Evolutionary conservation across 2,329 filamentous ascomycete species (phyloP).

Genomic region (Penicillium paneum): DNA sequence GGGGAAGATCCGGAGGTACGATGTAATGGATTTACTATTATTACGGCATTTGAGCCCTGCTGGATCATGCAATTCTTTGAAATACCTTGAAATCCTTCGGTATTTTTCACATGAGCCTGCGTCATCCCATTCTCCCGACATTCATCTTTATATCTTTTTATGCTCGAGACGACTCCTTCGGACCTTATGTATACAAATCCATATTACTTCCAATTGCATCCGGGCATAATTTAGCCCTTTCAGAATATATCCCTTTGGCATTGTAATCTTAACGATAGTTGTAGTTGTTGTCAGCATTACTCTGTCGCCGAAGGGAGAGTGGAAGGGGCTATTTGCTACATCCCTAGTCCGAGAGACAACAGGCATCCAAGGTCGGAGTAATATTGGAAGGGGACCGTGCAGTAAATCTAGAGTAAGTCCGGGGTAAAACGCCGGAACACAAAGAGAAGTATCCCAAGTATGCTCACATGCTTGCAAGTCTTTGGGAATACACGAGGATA

Average conservation of each 20-base stretch:
- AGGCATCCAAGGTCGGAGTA: background rate
- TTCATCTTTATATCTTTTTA: background rate
- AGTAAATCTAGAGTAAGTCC: background rate
- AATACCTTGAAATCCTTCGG: background rate
- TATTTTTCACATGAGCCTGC: background rate
- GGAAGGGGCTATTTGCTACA: background rate
- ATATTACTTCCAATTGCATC: background rate
- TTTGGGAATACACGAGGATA: background rate
- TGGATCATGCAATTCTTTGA: background rate
- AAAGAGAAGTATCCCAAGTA: background rate
- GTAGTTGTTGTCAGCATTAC: background rate
- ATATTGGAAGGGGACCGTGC: background rate
- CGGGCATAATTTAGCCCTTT: too few relatives aligned
- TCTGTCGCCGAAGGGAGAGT: background rate
- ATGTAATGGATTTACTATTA: background rate
- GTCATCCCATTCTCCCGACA: background rate
- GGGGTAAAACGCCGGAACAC: background rate
- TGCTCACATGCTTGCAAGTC: background rate
- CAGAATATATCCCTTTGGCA: too few relatives aligned
- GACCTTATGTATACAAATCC: background rate
- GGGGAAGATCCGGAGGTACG: background rate
- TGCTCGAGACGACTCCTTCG: too few relatives aligned
- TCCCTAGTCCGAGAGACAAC: background rate
- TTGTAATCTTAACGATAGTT: background rate
- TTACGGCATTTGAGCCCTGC: background rate